A percentile compares a stretch with the other conserved stretches of the same genome.
Conservation (phyloP, 371 early-diverging fungal species). For the Mucor saturninus region DNA sequence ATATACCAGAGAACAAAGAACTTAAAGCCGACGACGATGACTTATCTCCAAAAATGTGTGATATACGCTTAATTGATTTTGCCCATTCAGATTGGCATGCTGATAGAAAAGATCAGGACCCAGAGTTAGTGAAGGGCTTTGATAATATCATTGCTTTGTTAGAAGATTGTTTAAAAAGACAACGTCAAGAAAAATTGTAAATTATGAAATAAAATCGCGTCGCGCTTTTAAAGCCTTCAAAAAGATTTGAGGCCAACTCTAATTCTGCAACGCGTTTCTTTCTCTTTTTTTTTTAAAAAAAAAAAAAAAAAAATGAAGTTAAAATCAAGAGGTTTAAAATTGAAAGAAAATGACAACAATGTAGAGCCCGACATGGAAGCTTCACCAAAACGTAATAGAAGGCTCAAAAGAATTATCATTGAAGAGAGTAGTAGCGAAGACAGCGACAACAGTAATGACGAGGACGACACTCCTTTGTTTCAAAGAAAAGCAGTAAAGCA, state of each 20-base stretch:
- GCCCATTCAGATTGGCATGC: conserved; percentile 70
- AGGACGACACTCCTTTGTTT: conserved; percentile 23
- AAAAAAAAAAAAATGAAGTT: neutral
- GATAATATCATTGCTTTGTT: conserved; percentile 33
- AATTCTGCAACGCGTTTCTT: conserved; percentile 5
- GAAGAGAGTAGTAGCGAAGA: conserved; percentile 11
- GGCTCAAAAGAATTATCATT: conserved; percentile 11
- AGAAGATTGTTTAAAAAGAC: conserved; percentile 27
- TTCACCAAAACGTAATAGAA: neutral
- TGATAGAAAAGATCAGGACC: conserved; percentile 38
- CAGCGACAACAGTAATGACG: conserved; percentile 12
- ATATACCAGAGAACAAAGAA: conserved; percentile 21
- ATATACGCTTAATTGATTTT: conserved; percentile 80
- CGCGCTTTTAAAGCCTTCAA: conserved; percentile 5
- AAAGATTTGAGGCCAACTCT: neutral
- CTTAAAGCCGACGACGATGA: conserved; percentile 54
- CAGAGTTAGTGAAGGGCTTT: conserved; percentile 39
- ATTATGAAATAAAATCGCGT: neutral
- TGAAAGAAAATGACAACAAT: neutral
- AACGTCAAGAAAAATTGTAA: conserved; percentile 29
- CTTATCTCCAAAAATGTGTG: conserved; percentile 50
- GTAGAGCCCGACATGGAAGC: neutral
- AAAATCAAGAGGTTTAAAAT: conserved; percentile 1
- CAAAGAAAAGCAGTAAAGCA: conserved; percentile 7
- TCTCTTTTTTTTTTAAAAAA: neutral